Percentiles rank a stretch among this genome's conserved stretches.
phyloP scores from a whole-genome alignment of 768 basidiomycete genomes.

The Boletus fagicola region DNA sequence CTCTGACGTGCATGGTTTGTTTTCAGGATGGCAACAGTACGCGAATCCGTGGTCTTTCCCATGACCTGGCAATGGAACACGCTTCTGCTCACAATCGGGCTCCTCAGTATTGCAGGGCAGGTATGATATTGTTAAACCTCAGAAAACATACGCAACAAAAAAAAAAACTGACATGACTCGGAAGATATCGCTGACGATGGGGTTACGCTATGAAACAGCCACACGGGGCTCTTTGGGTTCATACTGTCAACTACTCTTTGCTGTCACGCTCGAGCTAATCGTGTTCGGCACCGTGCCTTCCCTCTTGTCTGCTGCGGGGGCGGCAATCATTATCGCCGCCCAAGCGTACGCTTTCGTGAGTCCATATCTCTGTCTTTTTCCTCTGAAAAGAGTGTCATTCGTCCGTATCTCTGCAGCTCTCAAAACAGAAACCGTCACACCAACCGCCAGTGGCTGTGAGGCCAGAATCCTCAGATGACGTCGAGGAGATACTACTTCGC shows the following conservation, averaged over 20 bases:
- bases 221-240: background rate
- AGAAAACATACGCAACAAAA: background rate
- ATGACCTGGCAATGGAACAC: background rate
- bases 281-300: background rate
- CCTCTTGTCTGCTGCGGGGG: background rate
- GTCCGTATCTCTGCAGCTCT: background rate
- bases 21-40: background rate
- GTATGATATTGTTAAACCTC: background rate
- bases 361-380: background rate
- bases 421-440: background rate
- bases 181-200: background rate
- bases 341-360: background rate
- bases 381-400: background rate
- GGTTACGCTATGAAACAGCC: background rate
- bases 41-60: background rate
- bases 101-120: background rate
- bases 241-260: background rate
- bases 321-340: background rate
- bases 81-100: background rate
- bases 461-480: background rate
- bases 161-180: background rate
- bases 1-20: background rate
- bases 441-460: background rate
- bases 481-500: background rate
- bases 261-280: background rate